phyloP scores from a whole-genome alignment of 2,329 filamentous ascomycete genomes.

The Pleomassaria siparia region DNA sequence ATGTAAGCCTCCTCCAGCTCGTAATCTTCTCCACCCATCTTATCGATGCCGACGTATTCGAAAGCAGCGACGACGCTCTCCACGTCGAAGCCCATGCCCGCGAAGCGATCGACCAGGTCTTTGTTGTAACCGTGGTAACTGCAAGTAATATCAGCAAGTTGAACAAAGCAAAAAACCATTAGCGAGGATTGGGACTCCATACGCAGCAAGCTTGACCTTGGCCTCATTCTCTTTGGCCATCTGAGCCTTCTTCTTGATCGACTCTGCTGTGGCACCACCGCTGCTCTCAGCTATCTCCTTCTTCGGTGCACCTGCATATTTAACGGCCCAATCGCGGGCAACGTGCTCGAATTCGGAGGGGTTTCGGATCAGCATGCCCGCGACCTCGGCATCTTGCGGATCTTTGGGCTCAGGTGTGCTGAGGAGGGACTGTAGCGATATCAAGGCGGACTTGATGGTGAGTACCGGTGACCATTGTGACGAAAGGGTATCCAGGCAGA shows the following conservation, averaged over 20 bases:
- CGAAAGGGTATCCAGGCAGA: slow-evolving; percentile 91
- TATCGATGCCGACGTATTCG: slow-evolving; percentile 76
- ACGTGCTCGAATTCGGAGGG: slow-evolving; percentile 77
- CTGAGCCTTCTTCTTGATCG: slow-evolving; percentile 56
- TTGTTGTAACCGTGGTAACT: slow-evolving; percentile 89
- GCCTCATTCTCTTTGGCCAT: slow-evolving; percentile 61
- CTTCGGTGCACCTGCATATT: slow-evolving; percentile 74
- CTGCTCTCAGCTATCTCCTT: slow-evolving; percentile 56
- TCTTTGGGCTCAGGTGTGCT: slow-evolving; percentile 94
- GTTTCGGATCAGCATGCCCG: slow-evolving; percentile 79
- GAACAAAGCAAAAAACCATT: too few relatives aligned
- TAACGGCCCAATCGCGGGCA: slow-evolving; percentile 88
- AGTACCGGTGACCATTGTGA: slow-evolving; percentile 93
- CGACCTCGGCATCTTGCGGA: slow-evolving; percentile 94
- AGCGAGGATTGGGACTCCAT: slow-evolving; percentile 26
- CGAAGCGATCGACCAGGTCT: slow-evolving; percentile 78
- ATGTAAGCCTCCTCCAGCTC: slow-evolving; percentile 87
- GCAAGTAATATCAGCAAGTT: slow-evolving; percentile 33
- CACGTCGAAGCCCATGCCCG: slow-evolving; percentile 87
- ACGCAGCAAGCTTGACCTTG: slow-evolving; percentile 58
- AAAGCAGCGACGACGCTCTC: slow-evolving; percentile 86
- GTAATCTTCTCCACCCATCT: slow-evolving; percentile 76
- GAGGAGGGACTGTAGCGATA: slow-evolving; percentile 90
- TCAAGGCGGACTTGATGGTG: slow-evolving; percentile 91
- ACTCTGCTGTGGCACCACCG: slow-evolving; percentile 55